These are phyloP conservation scores for Zostera marina DNA, from an alignment of 116 monocot genomes.

Conservation along the genomic window DNA sequence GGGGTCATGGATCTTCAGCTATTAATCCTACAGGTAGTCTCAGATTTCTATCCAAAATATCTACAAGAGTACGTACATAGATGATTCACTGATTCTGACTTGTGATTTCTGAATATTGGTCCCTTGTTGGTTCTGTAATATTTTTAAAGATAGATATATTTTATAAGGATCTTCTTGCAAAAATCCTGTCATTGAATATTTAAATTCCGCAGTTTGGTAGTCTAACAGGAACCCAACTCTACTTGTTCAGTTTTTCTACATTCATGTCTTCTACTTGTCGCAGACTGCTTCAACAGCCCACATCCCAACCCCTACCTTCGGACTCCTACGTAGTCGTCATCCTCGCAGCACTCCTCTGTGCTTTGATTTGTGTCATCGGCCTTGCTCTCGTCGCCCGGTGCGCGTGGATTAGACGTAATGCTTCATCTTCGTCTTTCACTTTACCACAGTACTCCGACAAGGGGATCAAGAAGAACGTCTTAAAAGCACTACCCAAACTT, in stretches of 20 bases:
- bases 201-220: neutral
- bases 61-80: too few species aligned
- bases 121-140: too few species aligned
- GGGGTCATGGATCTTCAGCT: too few species aligned
- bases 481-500: constrained; percentile 6
- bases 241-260: neutral
- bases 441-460: neutral
- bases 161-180: neutral
- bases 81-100: too few species aligned
- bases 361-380: constrained; percentile 8
- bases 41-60: too few species aligned
- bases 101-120: too few species aligned
- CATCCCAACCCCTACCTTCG: neutral
- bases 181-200: neutral
- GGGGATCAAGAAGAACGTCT: constrained; percentile 10
- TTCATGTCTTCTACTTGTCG: neutral
- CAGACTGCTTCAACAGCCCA: neutral
- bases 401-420: constrained; percentile 8
- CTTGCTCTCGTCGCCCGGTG: constrained; percentile 11
- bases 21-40: too few species aligned
- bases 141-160: too few species aligned
- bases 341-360: constrained; percentile 13
- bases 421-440: neutral
- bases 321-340: constrained; percentile 9
- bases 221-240: neutral